Evolutionary conservation across 2,329 filamentous ascomycete genomes (phyloP).

Genomic region (Alternaria burnsii): DNA sequence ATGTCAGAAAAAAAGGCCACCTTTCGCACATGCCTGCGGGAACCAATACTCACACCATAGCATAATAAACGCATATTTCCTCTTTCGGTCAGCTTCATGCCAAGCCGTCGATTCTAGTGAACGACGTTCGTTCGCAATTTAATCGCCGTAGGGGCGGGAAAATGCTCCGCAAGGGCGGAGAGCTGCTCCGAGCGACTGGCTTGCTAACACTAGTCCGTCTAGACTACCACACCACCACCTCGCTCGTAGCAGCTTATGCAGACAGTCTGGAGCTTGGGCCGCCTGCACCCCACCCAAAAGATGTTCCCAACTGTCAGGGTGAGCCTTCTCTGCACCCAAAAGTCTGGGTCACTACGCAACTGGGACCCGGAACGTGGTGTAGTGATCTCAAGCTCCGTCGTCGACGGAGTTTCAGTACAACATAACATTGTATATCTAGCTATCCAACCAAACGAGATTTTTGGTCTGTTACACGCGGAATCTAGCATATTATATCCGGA

Average conservation of each 20-base stretch:
- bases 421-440: conserved; percentile 2
- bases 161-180: background rate
- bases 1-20: background rate
- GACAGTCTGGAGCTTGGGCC: background rate
- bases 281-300: background rate
- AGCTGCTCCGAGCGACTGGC: background rate
- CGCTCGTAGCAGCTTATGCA: background rate
- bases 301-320: background rate
- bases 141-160: conserved; percentile 2
- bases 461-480: background rate
- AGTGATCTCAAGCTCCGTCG: background rate
- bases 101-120: conserved; percentile 9
- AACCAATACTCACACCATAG: background rate
- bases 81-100: background rate
- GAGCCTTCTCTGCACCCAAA: background rate
- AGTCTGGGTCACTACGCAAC: conserved; percentile 1
- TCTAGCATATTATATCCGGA: background rate
- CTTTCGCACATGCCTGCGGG: background rate
- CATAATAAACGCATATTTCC: background rate
- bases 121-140: conserved; percentile 5
- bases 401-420: background rate
- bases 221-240: background rate
- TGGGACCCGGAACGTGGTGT: background rate
- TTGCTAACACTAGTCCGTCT: background rate
- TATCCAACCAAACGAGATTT: conserved; percentile 1